Evolutionary conservation across 176 grass and related monocot genomes (phyloP).

Genomic region (Eragrostis curvula): DNA sequence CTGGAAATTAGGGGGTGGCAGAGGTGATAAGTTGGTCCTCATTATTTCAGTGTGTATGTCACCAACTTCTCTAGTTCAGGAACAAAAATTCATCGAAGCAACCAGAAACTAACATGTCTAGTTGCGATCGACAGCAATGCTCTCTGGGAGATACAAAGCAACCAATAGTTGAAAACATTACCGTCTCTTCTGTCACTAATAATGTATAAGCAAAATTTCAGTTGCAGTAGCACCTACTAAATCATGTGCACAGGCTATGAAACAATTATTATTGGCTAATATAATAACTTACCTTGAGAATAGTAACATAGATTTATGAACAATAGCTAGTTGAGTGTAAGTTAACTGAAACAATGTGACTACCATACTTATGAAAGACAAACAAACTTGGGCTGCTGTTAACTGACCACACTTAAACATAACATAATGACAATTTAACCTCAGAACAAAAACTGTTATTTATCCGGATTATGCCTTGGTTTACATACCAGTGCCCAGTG

Average conservation of each 20-base stretch:
- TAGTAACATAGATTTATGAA: constrained; percentile 6
- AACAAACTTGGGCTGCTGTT: background rate
- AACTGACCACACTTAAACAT: background rate
- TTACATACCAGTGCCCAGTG: constrained; percentile 85
- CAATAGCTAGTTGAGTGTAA: background rate
- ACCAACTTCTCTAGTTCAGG: background rate
- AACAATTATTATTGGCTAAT: background rate
- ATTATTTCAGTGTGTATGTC: background rate
- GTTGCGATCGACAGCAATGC: background rate
- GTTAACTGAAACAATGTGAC: background rate
- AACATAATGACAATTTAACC: background rate
- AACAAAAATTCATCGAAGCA: constrained; percentile 11
- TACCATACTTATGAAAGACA: background rate
- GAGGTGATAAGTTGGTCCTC: background rate
- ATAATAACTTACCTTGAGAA: background rate
- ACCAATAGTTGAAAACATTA: background rate
- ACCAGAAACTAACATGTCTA: constrained; percentile 10
- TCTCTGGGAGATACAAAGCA: constrained; percentile 2
- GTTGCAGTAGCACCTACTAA: background rate
- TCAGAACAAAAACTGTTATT: background rate
- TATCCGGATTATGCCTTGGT: constrained; percentile 5
- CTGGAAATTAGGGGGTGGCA: background rate
- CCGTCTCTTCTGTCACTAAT: background rate
- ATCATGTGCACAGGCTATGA: background rate
- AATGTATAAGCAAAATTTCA: constrained; percentile 3